Base-by-base conservation (phyloP, 805 yeast genomes). In the Suhomyces tanzawaensis region DNA sequence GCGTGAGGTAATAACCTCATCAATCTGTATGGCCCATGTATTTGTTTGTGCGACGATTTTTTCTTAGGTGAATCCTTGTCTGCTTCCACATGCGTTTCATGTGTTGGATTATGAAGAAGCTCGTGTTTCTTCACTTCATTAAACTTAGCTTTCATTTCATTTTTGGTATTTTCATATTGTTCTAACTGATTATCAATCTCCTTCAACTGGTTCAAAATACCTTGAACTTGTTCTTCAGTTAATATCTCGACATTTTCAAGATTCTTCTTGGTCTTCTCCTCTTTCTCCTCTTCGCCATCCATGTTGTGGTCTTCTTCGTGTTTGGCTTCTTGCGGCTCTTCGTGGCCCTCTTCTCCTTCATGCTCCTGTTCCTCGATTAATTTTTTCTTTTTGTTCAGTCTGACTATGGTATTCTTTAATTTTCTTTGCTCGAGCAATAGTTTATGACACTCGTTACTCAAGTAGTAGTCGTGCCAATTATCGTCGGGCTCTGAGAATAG, bases 1-100 rank as follows among this genome's bases (percentile, higher is more conserved):
- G 91, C 89, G 58, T 85, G 95, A 4, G 95, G 95, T 25, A 85
- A 62, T 35, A 85, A 64, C 62, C 95, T 76, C 82, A 85, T 77
- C 47, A 85, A 65, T 55, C 95, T 70, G 62, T 85, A 85, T 8
- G 93, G 91, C 5, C 95, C 95, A 52, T 84, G 89, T 17, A 84
- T 78, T 45, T 79, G 81, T 48, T 76, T 77, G 49, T 68, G 73
- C 21, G 51, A 48, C n/a, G 60, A 32, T 24, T 66, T 49, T 46
- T 72, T 69, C 43, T 65, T 65, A 9, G 36, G 29, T 44, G 39
- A 40, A 5, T 43, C 50, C 26, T 53, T 51, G 14, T 39, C 47
- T 21, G 16, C 7, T 15, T 30, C 41, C 5, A 4, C 11, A 4
- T 22, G 27, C 14, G 18, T 25, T 5, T 12, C 14, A 4, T 5